Evolutionary conservation across 75 land plant genomes (phyloP), one percentile per base, ranked within the genome.

Genomic region (Cupressus sempervirens): DNA sequence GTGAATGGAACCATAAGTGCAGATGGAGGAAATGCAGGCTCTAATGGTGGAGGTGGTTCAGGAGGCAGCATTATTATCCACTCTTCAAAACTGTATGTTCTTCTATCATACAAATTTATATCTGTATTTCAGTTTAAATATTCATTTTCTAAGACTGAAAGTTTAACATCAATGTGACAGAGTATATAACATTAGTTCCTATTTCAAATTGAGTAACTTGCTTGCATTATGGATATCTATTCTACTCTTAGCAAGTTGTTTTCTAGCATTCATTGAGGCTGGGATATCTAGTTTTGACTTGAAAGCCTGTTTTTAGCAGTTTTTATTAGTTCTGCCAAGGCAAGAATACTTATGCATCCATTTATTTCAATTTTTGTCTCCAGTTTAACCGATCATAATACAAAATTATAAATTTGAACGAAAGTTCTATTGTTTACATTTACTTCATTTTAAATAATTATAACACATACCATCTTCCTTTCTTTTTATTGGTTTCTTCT

Each of bases 11-110:
- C 86, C 34, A 48, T 98, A 65, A 73, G 81, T 77, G 99, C 97
- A 45, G 99, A 96, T 88, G 99, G 99, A 2, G 99, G 97, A 23
- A 86, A 91, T 91, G 98, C 91, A 3, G 98, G 98, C 26, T 67
- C 48, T 40, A 87, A 86, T 38, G 98, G 97, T n/a, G 99, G 99
- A 9, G 99, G 99, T 35, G 99, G 99, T 1, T 98, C 99, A 32
- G 99, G 99, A 48, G 99, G 99, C 68, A 98, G 99, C 87, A 90
- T 98, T 58, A 87, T 84, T 76, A 87, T 98, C 36, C 56, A 76
- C 76, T 95, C 93, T 48, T 48, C 84, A 46, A 92, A 89, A 84
- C 91, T 98, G 99, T 98, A 91, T 90, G 87, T 75, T 85, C 68
- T 85, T 72, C 41, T 40, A 23, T 62, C 23, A 76, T 52, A 65